A percentile compares a stretch with the other conserved stretches of the same genome.
Conservation (phyloP, 805 yeast species). For the Yarrowia hollandica region DNA sequence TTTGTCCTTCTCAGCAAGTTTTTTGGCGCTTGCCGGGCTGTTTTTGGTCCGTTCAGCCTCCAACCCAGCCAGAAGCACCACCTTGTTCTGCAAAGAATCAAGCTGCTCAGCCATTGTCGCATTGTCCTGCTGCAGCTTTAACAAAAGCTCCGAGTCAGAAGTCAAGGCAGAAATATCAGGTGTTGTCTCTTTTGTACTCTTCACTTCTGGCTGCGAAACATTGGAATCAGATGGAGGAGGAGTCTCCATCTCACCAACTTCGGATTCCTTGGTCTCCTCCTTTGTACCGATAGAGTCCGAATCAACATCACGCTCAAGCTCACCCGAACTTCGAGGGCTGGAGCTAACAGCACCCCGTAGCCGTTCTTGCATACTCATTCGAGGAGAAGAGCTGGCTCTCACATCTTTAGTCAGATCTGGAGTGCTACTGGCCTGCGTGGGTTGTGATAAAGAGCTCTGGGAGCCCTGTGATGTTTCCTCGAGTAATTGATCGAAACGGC, state of each 20-base stretch:
- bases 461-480: slow-evolving; percentile 18
- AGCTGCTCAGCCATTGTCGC: slow-evolving; percentile 31
- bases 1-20: slow-evolving; percentile 53
- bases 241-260: not conserved
- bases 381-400: not conserved
- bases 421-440: not conserved
- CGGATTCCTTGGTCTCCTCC: not conserved
- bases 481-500: slow-evolving; percentile 17
- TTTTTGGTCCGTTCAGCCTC: slow-evolving; percentile 34
- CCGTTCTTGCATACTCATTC: slow-evolving; percentile 22
- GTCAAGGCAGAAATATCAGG: too few relatives aligned
- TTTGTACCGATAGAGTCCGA: not conserved
- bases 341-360: slow-evolving; percentile 6
- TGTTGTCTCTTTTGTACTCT: too few relatives aligned
- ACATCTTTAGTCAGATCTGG: not conserved
- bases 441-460: not conserved
- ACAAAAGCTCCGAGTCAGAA: not conserved
- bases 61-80: slow-evolving; percentile 39
- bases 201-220: too few relatives aligned
- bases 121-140: not conserved
- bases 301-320: not conserved
- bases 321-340: slow-evolving; percentile 10
- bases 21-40: slow-evolving; percentile 33
- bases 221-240: not conserved
- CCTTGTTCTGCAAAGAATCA: slow-evolving; percentile 37